These are phyloP conservation scores for Trichoderma polysporum DNA, from an alignment of 2,329 filamentous ascomycete genomes.

Conservation along the genomic window DNA sequence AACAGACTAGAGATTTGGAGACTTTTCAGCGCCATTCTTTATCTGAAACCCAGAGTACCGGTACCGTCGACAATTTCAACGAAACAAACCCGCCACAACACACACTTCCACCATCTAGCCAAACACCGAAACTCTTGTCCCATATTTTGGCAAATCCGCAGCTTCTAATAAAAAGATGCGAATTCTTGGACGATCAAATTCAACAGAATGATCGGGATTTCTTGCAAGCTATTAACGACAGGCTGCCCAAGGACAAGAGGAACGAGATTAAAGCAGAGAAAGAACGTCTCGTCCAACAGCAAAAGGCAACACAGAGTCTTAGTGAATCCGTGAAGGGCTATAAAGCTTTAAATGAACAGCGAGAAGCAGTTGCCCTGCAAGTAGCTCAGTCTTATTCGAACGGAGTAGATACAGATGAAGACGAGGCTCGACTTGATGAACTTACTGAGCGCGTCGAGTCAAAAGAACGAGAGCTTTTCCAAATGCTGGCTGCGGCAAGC, in stretches of 20 bases:
- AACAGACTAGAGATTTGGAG: not conserved
- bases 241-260: constrained; percentile 46
- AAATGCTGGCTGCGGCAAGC: constrained; percentile 44
- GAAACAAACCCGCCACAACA: not conserved
- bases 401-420: constrained; percentile 51
- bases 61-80: constrained; percentile 6
- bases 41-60: constrained; percentile 8
- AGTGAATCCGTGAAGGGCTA: constrained; percentile 44
- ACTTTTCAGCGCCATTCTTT: not conserved
- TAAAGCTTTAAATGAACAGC: constrained; percentile 42
- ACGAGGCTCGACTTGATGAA: constrained; percentile 51
- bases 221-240: constrained; percentile 46
- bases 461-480: constrained; percentile 44
- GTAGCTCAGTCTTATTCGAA: constrained; percentile 53
- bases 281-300: constrained; percentile 47
- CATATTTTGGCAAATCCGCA: constrained; percentile 33
- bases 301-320: constrained; percentile 45
- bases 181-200: constrained; percentile 43
- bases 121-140: constrained; percentile 32
- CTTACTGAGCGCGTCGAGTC: constrained; percentile 46
- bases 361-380: constrained; percentile 46
- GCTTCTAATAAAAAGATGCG: constrained; percentile 38
- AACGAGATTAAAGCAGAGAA: constrained; percentile 51
- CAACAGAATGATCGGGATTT: constrained; percentile 51
- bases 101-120: constrained; percentile 23